phyloP scores from a whole-genome alignment of 164 flowering plant species.

The Aristolochia californica region DNA sequence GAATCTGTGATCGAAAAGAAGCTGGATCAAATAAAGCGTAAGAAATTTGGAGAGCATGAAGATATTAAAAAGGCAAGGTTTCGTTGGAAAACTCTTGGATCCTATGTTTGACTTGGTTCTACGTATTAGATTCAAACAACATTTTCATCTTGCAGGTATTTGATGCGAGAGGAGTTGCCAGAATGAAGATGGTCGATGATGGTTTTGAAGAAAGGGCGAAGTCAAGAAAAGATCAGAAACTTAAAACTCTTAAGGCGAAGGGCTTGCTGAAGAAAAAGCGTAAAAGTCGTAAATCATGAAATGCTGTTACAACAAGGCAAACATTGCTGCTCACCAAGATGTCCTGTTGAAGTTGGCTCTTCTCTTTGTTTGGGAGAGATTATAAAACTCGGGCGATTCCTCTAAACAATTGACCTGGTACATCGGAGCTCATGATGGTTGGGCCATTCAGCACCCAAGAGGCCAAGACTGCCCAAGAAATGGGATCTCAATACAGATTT shows the following conservation, averaged over 20 bases:
- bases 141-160: slow-evolving; percentile 38
- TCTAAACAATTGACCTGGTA: no score
- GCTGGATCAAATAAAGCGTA: slow-evolving; percentile 18
- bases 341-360: no score
- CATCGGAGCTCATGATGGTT: no score
- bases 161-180: slow-evolving; percentile 68
- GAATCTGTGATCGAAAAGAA: slow-evolving; percentile 21
- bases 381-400: no score
- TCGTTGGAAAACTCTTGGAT: neutral
- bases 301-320: no score
- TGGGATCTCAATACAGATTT: no score
- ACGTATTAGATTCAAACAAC: neutral
- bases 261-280: slow-evolving; percentile 40
- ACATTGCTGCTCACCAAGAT: no score
- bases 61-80: slow-evolving; percentile 23
- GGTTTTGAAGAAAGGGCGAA: slow-evolving; percentile 75
- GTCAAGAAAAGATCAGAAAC: slow-evolving; percentile 58
- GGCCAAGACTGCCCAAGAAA: no score
- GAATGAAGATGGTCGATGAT: slow-evolving; percentile 82
- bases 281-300: slow-evolving; percentile 28
- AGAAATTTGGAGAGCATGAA: slow-evolving; percentile 23
- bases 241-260: slow-evolving; percentile 43
- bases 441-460: no score
- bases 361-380: no score
- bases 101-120: neutral